These are phyloP conservation scores for Backusella australiensis DNA, from an alignment of 192 early-diverging fungal species.

Conservation along the genomic window DNA sequence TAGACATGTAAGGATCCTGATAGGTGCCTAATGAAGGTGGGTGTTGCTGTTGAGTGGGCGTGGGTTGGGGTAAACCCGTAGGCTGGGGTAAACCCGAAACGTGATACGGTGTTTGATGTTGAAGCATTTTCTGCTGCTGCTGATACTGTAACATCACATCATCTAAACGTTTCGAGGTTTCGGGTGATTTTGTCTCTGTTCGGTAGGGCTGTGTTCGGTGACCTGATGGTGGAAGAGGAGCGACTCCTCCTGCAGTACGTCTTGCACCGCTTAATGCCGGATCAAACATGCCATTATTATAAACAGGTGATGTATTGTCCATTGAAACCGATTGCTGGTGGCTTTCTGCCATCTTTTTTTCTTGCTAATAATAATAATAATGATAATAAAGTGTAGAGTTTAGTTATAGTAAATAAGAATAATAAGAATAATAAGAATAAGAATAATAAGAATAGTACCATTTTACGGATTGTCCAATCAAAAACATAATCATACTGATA, in stretches of 20 bases:
- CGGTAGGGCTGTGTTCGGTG: conserved; percentile 21
- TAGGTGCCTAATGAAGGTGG: not conserved
- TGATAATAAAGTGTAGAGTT: not conserved
- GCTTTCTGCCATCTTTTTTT: conserved; percentile 20
- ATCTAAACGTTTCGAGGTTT: conserved; percentile 33
- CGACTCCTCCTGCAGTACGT: conserved; percentile 3
- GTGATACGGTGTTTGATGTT: conserved; percentile 16
- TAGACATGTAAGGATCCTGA: conserved; percentile 11
- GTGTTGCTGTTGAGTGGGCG: conserved; percentile 14
- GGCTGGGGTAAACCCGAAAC: not conserved
- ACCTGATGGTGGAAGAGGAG: conserved; percentile 19
- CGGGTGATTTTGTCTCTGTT: conserved; percentile 30
- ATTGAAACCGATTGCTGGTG: not conserved
- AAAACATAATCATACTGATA: conserved; percentile 88
- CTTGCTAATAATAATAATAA: conserved; percentile 14
- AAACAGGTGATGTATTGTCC: not conserved
- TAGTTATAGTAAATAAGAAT: not conserved
- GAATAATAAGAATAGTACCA: conserved; percentile 11
- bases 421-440: too few species aligned
- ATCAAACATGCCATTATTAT: conserved; percentile 8
- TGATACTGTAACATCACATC: conserved; percentile 39
- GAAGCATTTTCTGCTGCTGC: conserved; percentile 33
- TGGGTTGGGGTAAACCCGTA: not conserved
- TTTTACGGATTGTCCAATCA: conserved; percentile 85
- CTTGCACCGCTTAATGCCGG: not conserved